Conservation (phyloP, 2,329 filamentous ascomycete genomes). For the Cordyceps pruinosa region DNA sequence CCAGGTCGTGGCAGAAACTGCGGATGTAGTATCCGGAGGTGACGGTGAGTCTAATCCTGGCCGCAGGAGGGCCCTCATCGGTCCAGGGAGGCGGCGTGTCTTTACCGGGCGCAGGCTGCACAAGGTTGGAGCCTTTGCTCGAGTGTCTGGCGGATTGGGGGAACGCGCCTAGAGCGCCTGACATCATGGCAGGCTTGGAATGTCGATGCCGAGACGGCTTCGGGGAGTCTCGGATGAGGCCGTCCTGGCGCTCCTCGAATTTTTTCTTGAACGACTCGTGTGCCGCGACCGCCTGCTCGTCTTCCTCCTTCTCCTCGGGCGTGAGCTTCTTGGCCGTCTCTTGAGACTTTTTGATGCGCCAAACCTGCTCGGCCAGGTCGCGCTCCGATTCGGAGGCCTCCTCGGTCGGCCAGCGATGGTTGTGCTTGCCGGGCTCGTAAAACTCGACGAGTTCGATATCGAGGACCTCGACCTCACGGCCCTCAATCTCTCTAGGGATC, state of each 20-base stretch:
- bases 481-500: constrained; percentile 77
- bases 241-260: constrained; percentile 51
- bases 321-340: constrained; percentile 42
- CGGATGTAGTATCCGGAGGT: constrained; percentile 96
- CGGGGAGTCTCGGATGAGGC: constrained; percentile 46
- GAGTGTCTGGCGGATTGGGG: constrained; percentile 34
- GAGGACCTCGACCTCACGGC: constrained; percentile 68
- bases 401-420: constrained; percentile 69
- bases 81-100: constrained; percentile 49
- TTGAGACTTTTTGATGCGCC: constrained; percentile 54
- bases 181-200: constrained; percentile 44
- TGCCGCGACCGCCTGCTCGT: constrained; percentile 47
- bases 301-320: constrained; percentile 48
- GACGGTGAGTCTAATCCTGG: constrained; percentile 80
- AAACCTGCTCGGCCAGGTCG: constrained; percentile 66
- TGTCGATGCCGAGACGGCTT: constrained; percentile 4
- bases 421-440: constrained; percentile 73
- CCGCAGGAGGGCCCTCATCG: constrained; percentile 64
- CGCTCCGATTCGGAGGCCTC: constrained; percentile 72
- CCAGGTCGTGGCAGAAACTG: constrained; percentile 87
- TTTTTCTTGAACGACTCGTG: constrained; percentile 52
- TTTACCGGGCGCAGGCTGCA: constrained; percentile 40
- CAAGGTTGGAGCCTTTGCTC: constrained; percentile 44
- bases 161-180: constrained; percentile 47
- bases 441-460: constrained; percentile 80